Evolutionary conservation across 2,329 filamentous ascomycete genomes (phyloP).

Genomic region (Sphaerulina populicola): DNA sequence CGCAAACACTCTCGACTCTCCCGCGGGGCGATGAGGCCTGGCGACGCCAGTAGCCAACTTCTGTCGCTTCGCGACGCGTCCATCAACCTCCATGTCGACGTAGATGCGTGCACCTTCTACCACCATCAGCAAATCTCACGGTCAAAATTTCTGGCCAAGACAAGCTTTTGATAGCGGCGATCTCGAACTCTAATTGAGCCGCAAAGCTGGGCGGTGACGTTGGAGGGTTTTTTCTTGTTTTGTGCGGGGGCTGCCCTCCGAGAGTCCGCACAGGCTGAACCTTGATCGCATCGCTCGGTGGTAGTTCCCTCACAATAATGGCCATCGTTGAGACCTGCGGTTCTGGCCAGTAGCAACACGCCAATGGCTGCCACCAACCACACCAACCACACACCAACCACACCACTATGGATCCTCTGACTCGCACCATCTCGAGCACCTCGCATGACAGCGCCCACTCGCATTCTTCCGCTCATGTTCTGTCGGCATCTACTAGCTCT

Average conservation of each 20-base stretch:
- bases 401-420: conserved; percentile 18
- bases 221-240: not conserved
- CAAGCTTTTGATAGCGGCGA: not conserved
- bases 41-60: conserved; percentile 43
- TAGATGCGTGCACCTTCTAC: not conserved
- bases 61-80: conserved; percentile 56
- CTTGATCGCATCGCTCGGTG: not conserved
- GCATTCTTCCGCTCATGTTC: conserved; percentile 33
- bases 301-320: not conserved
- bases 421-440: conserved; percentile 14
- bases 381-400: not conserved
- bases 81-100: conserved; percentile 15
- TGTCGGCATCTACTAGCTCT: conserved; percentile 37
- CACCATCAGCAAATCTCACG: not conserved
- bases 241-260: not conserved
- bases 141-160: not conserved
- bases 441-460: conserved; percentile 29
- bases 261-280: no score
- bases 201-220: not conserved
- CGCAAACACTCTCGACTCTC: conserved; percentile 72
- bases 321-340: not conserved
- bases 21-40: conserved; percentile 21
- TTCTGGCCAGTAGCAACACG: not conserved
- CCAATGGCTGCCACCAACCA: conserved; percentile 7
- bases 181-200: not conserved